phyloP scores from a whole-genome alignment of 495 filamentous ascomycete species.

The Penicillium salamii region DNA sequence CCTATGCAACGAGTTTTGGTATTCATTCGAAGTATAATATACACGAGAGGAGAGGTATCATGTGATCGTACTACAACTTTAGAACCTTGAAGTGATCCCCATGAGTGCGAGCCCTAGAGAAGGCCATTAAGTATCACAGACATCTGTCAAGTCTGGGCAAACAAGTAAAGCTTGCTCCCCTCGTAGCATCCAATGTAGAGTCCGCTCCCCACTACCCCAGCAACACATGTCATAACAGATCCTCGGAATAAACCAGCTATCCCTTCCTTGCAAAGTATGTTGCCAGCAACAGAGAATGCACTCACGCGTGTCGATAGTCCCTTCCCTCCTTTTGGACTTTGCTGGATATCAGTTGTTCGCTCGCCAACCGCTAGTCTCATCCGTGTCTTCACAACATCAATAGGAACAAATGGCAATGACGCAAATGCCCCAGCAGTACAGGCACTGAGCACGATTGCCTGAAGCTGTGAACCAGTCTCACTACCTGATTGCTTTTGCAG shows the following conservation, averaged over 20 bases:
- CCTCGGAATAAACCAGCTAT: slow-evolving; percentile 10
- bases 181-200: slow-evolving; percentile 13
- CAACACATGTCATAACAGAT: slow-evolving; percentile 8
- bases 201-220: slow-evolving; percentile 5
- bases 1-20: too few species aligned
- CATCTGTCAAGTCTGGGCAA: not conserved
- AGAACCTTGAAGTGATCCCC: too few species aligned
- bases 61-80: too few species aligned
- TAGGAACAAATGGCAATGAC: slow-evolving; percentile 11
- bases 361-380: slow-evolving; percentile 10
- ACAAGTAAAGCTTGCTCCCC: slow-evolving; percentile 7
- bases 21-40: too few species aligned
- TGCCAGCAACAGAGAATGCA: slow-evolving; percentile 1
- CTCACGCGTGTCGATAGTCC: not conserved
- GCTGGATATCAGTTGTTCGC: not conserved
- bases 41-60: too few species aligned
- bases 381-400: slow-evolving; percentile 10
- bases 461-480: not conserved
- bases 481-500: not conserved
- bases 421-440: slow-evolving; percentile 4
- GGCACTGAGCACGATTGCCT: slow-evolving; percentile 3
- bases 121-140: too few species aligned
- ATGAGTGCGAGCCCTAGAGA: too few species aligned
- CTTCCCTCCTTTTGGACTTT: not conserved
- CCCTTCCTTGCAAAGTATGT: slow-evolving; percentile 6